Evolutionary conservation across 1,284 basidiomycete species (phyloP).

Genomic region (Papiliotrema terrestris): DNA sequence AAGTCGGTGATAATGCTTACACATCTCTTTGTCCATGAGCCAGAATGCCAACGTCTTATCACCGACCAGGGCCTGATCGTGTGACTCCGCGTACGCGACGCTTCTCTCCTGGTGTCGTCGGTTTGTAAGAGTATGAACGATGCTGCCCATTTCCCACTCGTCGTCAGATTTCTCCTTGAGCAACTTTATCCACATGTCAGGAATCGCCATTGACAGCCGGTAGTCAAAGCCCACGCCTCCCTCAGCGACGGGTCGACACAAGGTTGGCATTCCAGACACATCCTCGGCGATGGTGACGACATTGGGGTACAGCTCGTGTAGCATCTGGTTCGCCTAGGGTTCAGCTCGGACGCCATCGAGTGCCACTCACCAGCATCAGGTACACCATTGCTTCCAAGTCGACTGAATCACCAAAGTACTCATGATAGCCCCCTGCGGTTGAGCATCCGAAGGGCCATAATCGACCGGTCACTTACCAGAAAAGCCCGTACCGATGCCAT

Average conservation of each 20-base stretch:
- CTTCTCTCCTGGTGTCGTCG: constrained; percentile 85
- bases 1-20: constrained; percentile 51
- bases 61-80: constrained; percentile 95
- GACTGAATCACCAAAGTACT: constrained; percentile 85
- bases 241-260: constrained; percentile 71
- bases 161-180: constrained; percentile 88
- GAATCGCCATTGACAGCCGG: constrained; percentile 94
- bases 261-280: constrained; percentile 92
- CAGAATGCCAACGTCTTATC: constrained; percentile 98
- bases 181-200: constrained; percentile 99
- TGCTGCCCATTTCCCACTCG: constrained; percentile 83
- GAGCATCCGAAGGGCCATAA: neutral
- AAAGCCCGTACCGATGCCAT: constrained; percentile 96
- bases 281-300: constrained; percentile 94
- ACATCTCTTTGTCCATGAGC: constrained; percentile 99
- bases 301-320: constrained; percentile 76
- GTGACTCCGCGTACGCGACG: constrained; percentile 92
- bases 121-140: constrained; percentile 87
- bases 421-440: constrained; percentile 74
- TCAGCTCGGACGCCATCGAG: neutral
- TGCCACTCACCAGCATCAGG: constrained; percentile 79
- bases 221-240: constrained; percentile 98
- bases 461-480: constrained; percentile 54
- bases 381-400: constrained; percentile 91
- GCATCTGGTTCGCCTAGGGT: constrained; percentile 78